These are phyloP conservation scores for Boeremia exigua DNA, from an alignment of 2,329 filamentous ascomycete species.

Conservation along the genomic window DNA sequence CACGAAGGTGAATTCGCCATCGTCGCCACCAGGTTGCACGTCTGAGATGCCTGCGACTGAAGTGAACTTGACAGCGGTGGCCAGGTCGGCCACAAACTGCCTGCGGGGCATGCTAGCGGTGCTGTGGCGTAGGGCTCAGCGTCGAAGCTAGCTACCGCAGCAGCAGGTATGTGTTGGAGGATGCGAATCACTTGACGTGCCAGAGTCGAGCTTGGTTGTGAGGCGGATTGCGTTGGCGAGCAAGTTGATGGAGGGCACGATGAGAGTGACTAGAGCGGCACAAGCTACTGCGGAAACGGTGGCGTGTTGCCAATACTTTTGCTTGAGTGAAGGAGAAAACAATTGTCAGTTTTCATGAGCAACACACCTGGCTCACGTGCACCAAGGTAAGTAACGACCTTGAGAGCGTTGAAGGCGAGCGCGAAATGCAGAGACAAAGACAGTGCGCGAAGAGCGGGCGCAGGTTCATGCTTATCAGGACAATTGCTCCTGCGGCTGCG, in stretches of 20 bases:
- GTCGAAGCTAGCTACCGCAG: not conserved
- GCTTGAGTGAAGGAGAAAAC: slow-evolving; percentile 3
- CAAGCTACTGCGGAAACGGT: not conserved
- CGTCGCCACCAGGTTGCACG: slow-evolving; percentile 69
- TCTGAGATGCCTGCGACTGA: slow-evolving; percentile 58
- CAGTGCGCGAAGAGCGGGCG: slow-evolving; percentile 6
- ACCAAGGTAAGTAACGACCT: not conserved
- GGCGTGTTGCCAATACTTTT: slow-evolving; percentile 13
- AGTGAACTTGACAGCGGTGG: slow-evolving; percentile 46
- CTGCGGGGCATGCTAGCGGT: slow-evolving; percentile 65
- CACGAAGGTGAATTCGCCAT: slow-evolving; percentile 73
- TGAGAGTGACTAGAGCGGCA: not conserved
- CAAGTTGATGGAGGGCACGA: not conserved
- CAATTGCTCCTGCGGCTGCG: slow-evolving; percentile 3
- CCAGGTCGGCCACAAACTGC: slow-evolving; percentile 68
- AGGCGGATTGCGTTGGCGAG: not conserved
- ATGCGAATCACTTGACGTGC: not conserved
- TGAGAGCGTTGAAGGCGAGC: not conserved
- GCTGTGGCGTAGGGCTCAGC: not conserved
- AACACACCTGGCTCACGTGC: not conserved
- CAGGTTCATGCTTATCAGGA: slow-evolving; percentile 20
- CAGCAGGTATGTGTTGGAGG: not conserved
- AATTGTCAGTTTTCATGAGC: not conserved
- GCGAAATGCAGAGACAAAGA: not conserved
- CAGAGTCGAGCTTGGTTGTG: not conserved